Evolutionary conservation across 2,329 filamentous ascomycete species (phyloP), one percentile per base, ranked within the genome.

Genomic region (Aspergillus felis): DNA sequence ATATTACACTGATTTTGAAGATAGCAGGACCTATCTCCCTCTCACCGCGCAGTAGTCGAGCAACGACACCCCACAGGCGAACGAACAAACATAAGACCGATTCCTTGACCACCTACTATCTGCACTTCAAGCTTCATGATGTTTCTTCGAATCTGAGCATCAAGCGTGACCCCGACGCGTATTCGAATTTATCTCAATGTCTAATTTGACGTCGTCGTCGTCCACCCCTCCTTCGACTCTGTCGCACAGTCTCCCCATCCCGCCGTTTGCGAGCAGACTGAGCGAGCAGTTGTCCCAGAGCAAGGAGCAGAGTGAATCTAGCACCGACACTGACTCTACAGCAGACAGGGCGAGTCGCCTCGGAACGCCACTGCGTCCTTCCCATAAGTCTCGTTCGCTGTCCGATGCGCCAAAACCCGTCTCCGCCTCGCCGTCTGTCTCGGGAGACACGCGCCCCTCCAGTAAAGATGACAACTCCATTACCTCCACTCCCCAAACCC

Each of bases 381-480:
- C 73, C n/a, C 68, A 73, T 25, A 88, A 85, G 72, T 79, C 82
- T 42, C 79, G 87, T 61, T 89, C 87, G 51, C 74, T 89, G 59
- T 89, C 87, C 4, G 87, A 90, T 70, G 83, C 84, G 50, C 83
- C 85, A 8, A 84, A 82, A 60, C 78, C 78, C 25, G 78, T 81
- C 62, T 74, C 86, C 20, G 85, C 83, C 4, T 81, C 85, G 3
- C 85, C 86, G 41, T 83, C 86, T 46, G 81, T 85, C 52, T 71
- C 84, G 54, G 79, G 82, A 54, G 78, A 82, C n/a, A 63, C 59
- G 44, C 78, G 81, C 17, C 77, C 80, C 50, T 79, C 81, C 22
- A 87, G 84, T 57, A 89, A 89, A 71, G 87, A 90, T 75, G 88
- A 91, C 67, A 86, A 80, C 67, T 79, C 79, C 55, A 76, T 88